phyloP scores from a whole-genome alignment of 768 basidiomycete genomes.

The Macrocybe gigantea region DNA sequence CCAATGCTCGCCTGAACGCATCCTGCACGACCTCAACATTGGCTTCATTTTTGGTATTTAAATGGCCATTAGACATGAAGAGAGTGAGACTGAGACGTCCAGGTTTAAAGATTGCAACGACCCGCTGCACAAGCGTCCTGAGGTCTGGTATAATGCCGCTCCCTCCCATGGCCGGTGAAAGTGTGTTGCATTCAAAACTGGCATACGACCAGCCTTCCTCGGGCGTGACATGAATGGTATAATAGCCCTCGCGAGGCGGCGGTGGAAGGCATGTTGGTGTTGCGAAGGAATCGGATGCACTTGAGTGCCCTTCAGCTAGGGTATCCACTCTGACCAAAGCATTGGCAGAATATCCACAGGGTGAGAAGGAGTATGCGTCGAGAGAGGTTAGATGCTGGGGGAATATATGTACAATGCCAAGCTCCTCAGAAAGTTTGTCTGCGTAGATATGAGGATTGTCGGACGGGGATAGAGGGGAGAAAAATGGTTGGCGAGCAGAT shows the following conservation, averaged over 20 bases:
- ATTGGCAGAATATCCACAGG: slow-evolving; percentile 96
- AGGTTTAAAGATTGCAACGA: slow-evolving; percentile 91
- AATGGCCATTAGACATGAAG: slow-evolving; percentile 75
- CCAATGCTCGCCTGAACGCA: slow-evolving; percentile 65
- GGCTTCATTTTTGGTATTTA: slow-evolving; percentile 37
- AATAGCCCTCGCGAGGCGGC: slow-evolving; percentile 76
- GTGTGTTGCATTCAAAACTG: slow-evolving; percentile 98
- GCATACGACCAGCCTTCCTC: slow-evolving; percentile 99
- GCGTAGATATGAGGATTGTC: slow-evolving; percentile 38
- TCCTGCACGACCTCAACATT: slow-evolving; percentile 69
- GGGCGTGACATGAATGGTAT: slow-evolving; percentile 97
- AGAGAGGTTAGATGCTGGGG: slow-evolving; percentile 72
- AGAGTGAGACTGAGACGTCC: slow-evolving; percentile 80
- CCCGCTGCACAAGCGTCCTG: slow-evolving; percentile 75
- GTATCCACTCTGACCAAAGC: slow-evolving; percentile 53
- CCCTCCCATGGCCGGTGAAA: slow-evolving; percentile 29
- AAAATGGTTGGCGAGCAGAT: slow-evolving; percentile 74
- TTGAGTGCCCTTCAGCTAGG: slow-evolving; percentile 11
- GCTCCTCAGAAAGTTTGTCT: slow-evolving; percentile 53
- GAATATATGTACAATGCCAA: slow-evolving; percentile 83
- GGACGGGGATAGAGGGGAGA: slow-evolving; percentile 33
- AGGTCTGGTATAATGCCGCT: slow-evolving; percentile 58
- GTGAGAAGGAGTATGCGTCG: slow-evolving; percentile 90
- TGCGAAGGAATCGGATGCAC: slow-evolving; percentile 6
- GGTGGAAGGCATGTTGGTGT: background rate